Percentiles rank a stretch among this genome's conserved stretches.
Conservation (phyloP, 106 monocot species). For the Dioscorea zingiberensis region DNA sequence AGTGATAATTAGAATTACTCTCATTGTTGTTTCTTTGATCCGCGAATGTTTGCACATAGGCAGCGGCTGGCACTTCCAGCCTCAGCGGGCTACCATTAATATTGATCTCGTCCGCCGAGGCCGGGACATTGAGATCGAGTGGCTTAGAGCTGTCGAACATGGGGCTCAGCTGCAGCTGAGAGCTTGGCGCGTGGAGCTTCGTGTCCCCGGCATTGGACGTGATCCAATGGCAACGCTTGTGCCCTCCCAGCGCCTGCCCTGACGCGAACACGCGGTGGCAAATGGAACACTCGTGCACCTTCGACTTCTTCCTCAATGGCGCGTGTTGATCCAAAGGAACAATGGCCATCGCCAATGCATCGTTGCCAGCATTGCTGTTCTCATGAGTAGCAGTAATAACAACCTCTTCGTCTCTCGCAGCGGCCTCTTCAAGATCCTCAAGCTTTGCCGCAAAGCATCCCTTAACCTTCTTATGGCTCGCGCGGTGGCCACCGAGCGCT, state of each 20-base stretch:
- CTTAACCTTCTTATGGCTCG: constrained; percentile 79
- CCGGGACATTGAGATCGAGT: constrained; percentile 56
- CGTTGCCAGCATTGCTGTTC: background rate
- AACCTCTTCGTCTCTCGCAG: background rate
- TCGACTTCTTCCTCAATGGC: constrained; percentile 46
- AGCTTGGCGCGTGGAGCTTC: background rate
- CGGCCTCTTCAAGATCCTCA: constrained; percentile 8
- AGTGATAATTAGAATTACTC: background rate
- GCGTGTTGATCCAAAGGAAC: constrained; percentile 19
- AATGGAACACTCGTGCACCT: constrained; percentile 65
- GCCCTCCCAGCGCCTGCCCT: constrained; percentile 68
- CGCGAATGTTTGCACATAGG: constrained; percentile 27
- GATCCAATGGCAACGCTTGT: constrained; percentile 65
- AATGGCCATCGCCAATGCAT: constrained; percentile 22
- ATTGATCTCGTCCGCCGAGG: constrained; percentile 2
- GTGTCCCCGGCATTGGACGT: constrained; percentile 19
- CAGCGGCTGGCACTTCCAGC: constrained; percentile 24
- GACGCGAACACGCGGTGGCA: constrained; percentile 66
- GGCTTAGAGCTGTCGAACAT: constrained; percentile 9
- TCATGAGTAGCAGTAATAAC: background rate
- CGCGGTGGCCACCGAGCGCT: constrained; percentile 70
- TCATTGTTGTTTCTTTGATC: constrained; percentile 14
- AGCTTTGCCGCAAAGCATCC: constrained; percentile 62
- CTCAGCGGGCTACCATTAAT: constrained; percentile 21
- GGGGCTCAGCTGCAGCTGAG: constrained; percentile 23